Evolutionary conservation across 805 yeast species (phyloP).

Genomic region (Candida chilensis): DNA sequence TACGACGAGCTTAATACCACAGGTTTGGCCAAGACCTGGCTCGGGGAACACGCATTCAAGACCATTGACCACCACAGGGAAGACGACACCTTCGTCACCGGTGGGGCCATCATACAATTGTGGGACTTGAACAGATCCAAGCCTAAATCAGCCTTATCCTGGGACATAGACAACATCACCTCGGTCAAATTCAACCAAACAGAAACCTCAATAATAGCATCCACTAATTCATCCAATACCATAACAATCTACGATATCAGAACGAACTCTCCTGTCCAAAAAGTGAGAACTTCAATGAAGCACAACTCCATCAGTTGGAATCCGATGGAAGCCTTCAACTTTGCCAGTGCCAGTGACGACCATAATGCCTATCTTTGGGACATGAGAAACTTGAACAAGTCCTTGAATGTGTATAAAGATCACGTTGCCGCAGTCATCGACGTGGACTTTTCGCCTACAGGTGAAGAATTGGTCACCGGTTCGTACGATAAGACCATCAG

Average conservation of each 20-base stretch:
- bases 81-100: conserved; percentile 76
- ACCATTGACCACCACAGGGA: conserved; percentile 80
- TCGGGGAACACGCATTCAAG: conserved; percentile 78
- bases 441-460: conserved; percentile 93
- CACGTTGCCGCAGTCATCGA: conserved; percentile 95
- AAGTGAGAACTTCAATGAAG: conserved; percentile 72
- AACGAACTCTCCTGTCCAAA: conserved; percentile 87
- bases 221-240: conserved; percentile 87
- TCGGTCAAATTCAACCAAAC: conserved; percentile 83
- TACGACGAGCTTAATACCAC: conserved; percentile 12
- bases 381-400: conserved; percentile 82
- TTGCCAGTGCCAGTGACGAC: conserved; percentile 90
- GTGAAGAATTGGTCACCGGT: conserved; percentile 91
- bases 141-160: conserved; percentile 68
- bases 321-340: conserved; percentile 94
- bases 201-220: conserved; percentile 82
- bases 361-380: conserved; percentile 93
- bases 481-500: conserved; percentile 92
- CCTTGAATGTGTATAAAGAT: conserved; percentile 83
- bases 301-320: conserved; percentile 90
- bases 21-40: conserved; percentile 70
- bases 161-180: conserved; percentile 94
- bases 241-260: conserved; percentile 85
- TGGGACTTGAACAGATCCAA: conserved; percentile 85
- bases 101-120: conserved; percentile 82